Base-by-base conservation (phyloP, 2,329 filamentous ascomycete species). In the Westerdykella aurantiaca region DNA sequence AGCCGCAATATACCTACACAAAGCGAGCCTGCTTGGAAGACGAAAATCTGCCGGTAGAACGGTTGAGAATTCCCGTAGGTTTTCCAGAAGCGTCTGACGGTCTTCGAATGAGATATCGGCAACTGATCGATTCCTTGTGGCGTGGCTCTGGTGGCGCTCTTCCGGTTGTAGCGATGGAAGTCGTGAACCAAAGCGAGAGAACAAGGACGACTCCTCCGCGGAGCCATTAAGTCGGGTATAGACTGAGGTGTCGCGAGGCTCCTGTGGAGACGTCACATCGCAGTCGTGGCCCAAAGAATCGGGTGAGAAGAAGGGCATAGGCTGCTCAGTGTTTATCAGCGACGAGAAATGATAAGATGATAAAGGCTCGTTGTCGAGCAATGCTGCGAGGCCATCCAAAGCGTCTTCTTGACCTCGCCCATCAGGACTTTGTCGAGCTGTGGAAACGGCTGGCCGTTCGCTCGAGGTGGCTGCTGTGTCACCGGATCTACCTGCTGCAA, bases 1-100 rank as follows among this genome's bases (percentile, higher is more conserved):
- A 1, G 82, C 83, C 46, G 85, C 82, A 25, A 87, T 66, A 49
- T 86, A 87, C 29, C 84, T 70, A 2, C 80, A 82, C 22, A 87
- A 61, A 0, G 84, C 85, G 51, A 86, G 77, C 3, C 83, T 76
- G 4, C 83, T 86, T 1, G 84, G 83, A 39, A 87, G 78, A 3
- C 80, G 74, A 51, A 87, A 87, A 52, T 81, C 79, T 41, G 67
- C 70, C 0, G 81, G 78, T 17, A 84, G 62, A 4, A 82, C 76
- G 1, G 74, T 71, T 0, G 78, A 78, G 49, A 83, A 84, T 47
- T 82, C 79, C 16, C 79, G 74, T 0, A 84, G 63, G n/a, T 78
- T 73, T 43, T 72, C 77, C 55, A 78, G 77, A 43, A 83, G 80
- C 10, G 48, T 55, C 33, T 66, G 59, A 13, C 65, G 53, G 43